A percentile compares a stretch with the other conserved stretches of the same genome.
Conservation (phyloP, 768 basidiomycete genomes). For the Butyriboletus loyo region DNA sequence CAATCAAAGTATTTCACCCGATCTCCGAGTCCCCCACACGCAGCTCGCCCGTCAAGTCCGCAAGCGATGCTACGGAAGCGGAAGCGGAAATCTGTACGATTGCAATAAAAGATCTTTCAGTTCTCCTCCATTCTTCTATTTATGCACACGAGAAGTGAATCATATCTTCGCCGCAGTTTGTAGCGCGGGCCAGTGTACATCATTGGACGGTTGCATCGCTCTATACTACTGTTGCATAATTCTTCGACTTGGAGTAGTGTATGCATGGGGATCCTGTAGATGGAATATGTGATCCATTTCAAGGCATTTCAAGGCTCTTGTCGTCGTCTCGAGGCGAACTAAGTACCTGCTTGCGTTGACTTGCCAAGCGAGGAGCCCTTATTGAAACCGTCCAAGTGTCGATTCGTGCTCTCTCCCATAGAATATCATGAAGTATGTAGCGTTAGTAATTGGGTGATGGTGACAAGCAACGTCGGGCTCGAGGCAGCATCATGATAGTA, state of each 20-base stretch:
- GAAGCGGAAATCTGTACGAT: slow-evolving; percentile 21
- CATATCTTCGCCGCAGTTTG: neutral
- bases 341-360: no score
- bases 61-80: slow-evolving; percentile 21
- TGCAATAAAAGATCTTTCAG: slow-evolving; percentile 14
- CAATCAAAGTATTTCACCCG: slow-evolving; percentile 12
- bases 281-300: no score
- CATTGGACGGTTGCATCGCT: neutral
- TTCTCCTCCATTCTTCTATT: neutral
- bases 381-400: slow-evolving; percentile 65
- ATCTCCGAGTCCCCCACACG: neutral
- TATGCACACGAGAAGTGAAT: neutral
- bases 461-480: no score
- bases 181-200: neutral
- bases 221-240: neutral
- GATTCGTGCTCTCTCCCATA: slow-evolving; percentile 92
- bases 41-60: neutral
- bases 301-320: neutral
- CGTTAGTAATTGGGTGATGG: no score
- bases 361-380: slow-evolving; percentile 62
- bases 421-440: slow-evolving; percentile 85
- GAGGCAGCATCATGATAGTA: no score
- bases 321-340: no score
- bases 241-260: neutral
- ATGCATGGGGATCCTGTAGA: neutral